Evolutionary conservation across 805 yeast species (phyloP), one percentile per base, ranked within the genome.

Genomic region (Scheffersomyces stipitis): DNA sequence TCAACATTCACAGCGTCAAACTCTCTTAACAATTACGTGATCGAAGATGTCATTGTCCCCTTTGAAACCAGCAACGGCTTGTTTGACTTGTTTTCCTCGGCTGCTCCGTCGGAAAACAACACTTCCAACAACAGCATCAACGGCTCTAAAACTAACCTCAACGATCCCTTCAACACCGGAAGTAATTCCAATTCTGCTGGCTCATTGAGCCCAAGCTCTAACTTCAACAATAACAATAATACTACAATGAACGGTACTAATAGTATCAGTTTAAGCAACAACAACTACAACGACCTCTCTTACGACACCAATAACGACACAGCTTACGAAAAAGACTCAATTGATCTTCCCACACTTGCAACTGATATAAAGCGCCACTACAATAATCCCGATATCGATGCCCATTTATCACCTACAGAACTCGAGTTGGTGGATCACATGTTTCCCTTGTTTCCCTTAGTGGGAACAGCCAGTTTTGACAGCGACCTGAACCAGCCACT

Each of bases 401-500:
- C 38, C 4, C 38, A 34, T 28, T 24, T 38, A 14, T 43, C 47
- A 9, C 47, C 47, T 3, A 34, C 34, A 13, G 47, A 43, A 28
- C 42, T 56, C 34, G 64, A 61, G 31, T 34, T 53, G 31, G 56
- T 58, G 37, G 66, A 62, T 33, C 53, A 54, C 33, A 62, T 64
- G 62, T 68, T 66, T 38, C 75, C 75, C 3, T 56, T 69, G 15
- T 68, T 68, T 32, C 73, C 75, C 3, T 51, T 69, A 37, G 65
- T 69, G 13, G 75, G 73, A 5, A 49, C 52, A 28, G 46, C 51
- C 30, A 60, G 66, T 24, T 67, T 69, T 39, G 69, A 67, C 22
- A 53, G 58, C 26, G 60, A 56, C 41, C 56, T 56, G 31, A 51
- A 62, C 26, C 54, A 59, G 32, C 72, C 72, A 5, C 49, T 66